phyloP scores from a whole-genome alignment of 805 yeast species.

The Candida manassasensis region DNA sequence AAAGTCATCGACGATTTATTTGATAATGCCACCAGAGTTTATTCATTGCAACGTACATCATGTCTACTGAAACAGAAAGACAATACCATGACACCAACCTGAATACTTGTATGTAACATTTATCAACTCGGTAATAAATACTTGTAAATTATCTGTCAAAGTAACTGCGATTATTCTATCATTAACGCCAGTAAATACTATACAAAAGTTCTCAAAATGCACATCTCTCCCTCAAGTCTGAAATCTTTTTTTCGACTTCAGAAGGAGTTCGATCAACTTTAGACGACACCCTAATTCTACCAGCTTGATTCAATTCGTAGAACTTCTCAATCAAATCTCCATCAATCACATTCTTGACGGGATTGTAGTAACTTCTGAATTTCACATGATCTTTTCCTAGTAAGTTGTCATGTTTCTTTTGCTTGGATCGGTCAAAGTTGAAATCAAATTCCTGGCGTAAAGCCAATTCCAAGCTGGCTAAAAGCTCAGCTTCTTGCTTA shows the following conservation, averaged over 20 bases:
- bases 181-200: too few relatives aligned
- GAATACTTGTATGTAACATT: too few relatives aligned
- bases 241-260: conserved; percentile 49
- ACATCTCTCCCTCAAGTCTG: conserved; percentile 46
- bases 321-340: conserved; percentile 80
- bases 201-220: conserved; percentile 23
- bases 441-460: conserved; percentile 29
- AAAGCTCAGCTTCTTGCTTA: conserved; percentile 55
- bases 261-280: conserved; percentile 43
- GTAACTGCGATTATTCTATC: too few relatives aligned
- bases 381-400: conserved; percentile 64
- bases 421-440: conserved; percentile 22
- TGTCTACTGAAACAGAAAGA: too few relatives aligned
- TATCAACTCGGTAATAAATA: too few relatives aligned
- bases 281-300: conserved; percentile 34
- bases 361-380: conserved; percentile 78
- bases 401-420: conserved; percentile 28
- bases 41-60: too few relatives aligned
- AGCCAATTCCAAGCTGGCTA: conserved; percentile 49
- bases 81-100: too few relatives aligned
- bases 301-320: conserved; percentile 26
- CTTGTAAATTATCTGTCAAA: too few relatives aligned
- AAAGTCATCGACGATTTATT: too few relatives aligned
- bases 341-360: conserved; percentile 71
- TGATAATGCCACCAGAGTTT: too few relatives aligned